Evolutionary conservation across 495 filamentous ascomycete genomes (phyloP).

Genomic region (Oidiodendron maius): DNA sequence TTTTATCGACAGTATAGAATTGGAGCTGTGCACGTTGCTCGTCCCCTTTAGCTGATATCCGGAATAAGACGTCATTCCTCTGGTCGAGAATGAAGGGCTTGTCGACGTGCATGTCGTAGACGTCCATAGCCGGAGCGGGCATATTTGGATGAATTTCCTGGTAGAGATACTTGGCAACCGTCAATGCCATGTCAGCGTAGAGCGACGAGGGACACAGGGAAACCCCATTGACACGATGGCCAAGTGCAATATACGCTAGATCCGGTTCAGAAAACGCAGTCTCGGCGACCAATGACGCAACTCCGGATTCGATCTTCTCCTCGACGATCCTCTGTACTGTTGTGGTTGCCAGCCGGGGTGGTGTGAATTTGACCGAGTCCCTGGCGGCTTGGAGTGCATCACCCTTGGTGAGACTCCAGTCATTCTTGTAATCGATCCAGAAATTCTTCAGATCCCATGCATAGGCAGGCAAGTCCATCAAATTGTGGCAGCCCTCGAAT

Average conservation of each 20-base stretch:
- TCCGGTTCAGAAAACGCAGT: slow-evolving; percentile 58
- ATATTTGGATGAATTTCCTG: slow-evolving; percentile 47
- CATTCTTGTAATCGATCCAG: slow-evolving; percentile 72
- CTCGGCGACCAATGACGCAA: slow-evolving; percentile 54
- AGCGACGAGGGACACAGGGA: slow-evolving; percentile 49
- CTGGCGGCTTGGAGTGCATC: slow-evolving; percentile 51
- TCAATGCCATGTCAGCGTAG: slow-evolving; percentile 75
- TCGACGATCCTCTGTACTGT: slow-evolving; percentile 49
- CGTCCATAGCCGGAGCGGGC: slow-evolving; percentile 48
- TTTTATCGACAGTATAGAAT: not conserved
- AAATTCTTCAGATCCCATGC: slow-evolving; percentile 75
- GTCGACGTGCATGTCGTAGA: slow-evolving; percentile 57
- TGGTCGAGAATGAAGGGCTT: slow-evolving; percentile 64
- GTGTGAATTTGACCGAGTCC: slow-evolving; percentile 38
- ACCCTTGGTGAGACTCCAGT: slow-evolving; percentile 65
- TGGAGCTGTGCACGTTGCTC: slow-evolving; percentile 8
- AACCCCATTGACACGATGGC: slow-evolving; percentile 64
- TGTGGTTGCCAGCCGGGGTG: too few species aligned
- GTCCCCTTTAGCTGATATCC: slow-evolving; percentile 7
- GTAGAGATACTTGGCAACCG: slow-evolving; percentile 61
- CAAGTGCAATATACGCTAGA: slow-evolving; percentile 53
- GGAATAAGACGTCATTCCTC: slow-evolving; percentile 31
- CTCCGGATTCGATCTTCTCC: slow-evolving; percentile 46
- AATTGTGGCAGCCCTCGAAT: slow-evolving; percentile 52
- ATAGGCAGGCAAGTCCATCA: slow-evolving; percentile 68